phyloP scores from a whole-genome alignment of 2,329 filamentous ascomycete species.

The Diplodia seriata region DNA sequence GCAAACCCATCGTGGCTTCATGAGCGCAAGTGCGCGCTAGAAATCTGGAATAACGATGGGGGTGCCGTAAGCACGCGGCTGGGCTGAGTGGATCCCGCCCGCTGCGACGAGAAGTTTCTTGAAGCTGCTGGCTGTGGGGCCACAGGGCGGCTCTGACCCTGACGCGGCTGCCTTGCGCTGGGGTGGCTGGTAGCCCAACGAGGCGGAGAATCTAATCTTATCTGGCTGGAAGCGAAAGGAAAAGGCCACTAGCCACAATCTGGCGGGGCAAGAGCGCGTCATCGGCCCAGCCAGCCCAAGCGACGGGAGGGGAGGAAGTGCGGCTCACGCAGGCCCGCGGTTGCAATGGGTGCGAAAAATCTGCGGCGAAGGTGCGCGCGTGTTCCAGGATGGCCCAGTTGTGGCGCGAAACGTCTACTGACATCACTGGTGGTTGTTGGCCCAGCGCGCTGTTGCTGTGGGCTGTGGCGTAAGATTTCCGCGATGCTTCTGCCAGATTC shows the following conservation, averaged over 20 bases:
- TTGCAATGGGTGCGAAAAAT: conserved; percentile 10
- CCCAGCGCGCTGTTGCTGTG: conserved; percentile 21
- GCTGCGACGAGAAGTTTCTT: conserved; percentile 28
- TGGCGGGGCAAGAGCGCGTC: conserved; percentile 27
- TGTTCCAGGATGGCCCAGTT: conserved; percentile 9
- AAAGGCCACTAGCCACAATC: conserved; percentile 11
- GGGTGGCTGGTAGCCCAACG: not conserved
- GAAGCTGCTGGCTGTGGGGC: conserved; percentile 19
- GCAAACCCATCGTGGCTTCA: not conserved
- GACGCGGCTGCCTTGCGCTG: not conserved
- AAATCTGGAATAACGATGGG: too few species aligned
- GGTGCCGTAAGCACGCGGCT: too few species aligned
- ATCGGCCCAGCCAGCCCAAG: conserved; percentile 1
- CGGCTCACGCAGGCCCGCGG: not conserved
- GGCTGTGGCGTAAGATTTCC: conserved; percentile 25
- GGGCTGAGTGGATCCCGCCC: not conserved
- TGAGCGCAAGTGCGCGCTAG: too few species aligned
- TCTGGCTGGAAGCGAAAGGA: not conserved
- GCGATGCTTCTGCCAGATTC: conserved; percentile 31
- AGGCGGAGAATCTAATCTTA: conserved; percentile 17
- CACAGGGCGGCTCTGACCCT: not conserved
- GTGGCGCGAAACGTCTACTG: conserved; percentile 13
- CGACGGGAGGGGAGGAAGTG: not conserved
- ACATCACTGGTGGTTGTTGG: conserved; percentile 17
- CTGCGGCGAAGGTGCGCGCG: not conserved